These are phyloP conservation scores for Citrus maxima DNA, from an alignment of 345 rosid species.

Conservation along the genomic window DNA sequence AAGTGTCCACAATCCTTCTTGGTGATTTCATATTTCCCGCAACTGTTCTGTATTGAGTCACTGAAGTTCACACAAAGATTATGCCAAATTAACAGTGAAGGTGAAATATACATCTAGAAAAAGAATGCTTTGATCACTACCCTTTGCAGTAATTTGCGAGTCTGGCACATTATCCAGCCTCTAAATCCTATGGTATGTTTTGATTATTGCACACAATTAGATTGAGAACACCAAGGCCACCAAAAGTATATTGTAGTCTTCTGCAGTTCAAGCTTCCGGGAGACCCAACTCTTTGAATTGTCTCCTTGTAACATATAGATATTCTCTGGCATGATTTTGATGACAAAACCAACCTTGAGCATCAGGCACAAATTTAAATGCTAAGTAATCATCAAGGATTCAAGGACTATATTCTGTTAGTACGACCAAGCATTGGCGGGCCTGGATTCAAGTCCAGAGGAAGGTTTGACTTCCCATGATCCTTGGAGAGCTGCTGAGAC, in stretches of 20 bases:
- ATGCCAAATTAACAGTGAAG: not conserved
- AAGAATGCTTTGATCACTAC: not conserved
- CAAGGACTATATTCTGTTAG: conserved; percentile 29
- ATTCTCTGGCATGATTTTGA: not conserved
- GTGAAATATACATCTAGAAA: not conserved
- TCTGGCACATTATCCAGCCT: too few species aligned
- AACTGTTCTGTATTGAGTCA: not conserved
- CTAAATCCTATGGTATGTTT: not conserved
- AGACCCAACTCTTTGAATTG: not conserved
- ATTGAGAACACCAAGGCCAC: not conserved
- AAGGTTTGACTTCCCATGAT: conserved; percentile 50
- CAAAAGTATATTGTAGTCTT: not conserved
- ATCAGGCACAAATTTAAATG: conserved; percentile 10
- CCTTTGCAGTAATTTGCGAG: not conserved
- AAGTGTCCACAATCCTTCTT: not conserved
- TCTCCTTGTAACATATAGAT: not conserved
- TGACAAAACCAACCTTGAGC: conserved; percentile 1
- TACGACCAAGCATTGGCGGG: conserved; percentile 34
- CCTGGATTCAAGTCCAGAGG: conserved; percentile 49
- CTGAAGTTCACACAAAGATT: not conserved
- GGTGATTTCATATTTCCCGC: not conserved
- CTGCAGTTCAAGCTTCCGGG: conserved; percentile 2
- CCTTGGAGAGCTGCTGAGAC: conserved; percentile 60
- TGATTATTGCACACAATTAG: not conserved
- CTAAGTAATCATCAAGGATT: conserved; percentile 14